Evolutionary conservation across 192 early-diverging fungal species (phyloP).

Genomic region (Podila epigama): DNA sequence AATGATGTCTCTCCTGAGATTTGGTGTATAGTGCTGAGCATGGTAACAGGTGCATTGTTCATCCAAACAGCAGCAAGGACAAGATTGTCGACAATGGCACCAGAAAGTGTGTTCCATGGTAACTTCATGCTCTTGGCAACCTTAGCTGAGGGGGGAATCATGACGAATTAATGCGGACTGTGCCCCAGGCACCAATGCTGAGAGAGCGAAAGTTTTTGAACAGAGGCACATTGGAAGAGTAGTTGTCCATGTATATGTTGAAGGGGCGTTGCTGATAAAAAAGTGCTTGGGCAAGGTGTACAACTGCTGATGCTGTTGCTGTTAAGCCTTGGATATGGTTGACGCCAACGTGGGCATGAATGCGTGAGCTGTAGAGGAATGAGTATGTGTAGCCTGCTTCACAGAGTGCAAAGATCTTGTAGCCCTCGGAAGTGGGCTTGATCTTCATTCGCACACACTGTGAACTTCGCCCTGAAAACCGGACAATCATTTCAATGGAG

Average conservation of each 20-base stretch:
- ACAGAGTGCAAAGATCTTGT: slow-evolving; percentile 37
- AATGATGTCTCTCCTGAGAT: background rate
- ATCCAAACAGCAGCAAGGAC: slow-evolving; percentile 36
- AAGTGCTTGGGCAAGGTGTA: slow-evolving; percentile 19
- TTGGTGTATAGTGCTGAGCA: slow-evolving; percentile 43
- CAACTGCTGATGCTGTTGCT: slow-evolving; percentile 12
- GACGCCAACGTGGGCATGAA: background rate
- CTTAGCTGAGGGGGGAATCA: slow-evolving; percentile 7
- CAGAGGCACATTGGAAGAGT: slow-evolving; percentile 24
- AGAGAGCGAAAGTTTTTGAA: slow-evolving; percentile 17
- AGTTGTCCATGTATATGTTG: slow-evolving; percentile 45
- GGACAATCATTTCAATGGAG: slow-evolving; percentile 33
- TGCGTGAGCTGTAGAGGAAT: slow-evolving; percentile 22
- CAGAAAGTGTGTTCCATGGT: slow-evolving; percentile 16
- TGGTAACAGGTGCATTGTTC: slow-evolving; percentile 45
- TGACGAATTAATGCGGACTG: background rate
- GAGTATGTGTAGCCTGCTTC: slow-evolving; percentile 43
- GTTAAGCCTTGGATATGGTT: slow-evolving; percentile 4
- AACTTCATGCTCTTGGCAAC: slow-evolving; percentile 2
- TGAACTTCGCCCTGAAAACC: slow-evolving; percentile 22
- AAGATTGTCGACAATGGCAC: slow-evolving; percentile 9
- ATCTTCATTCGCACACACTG: slow-evolving; percentile 39
- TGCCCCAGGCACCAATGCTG: slow-evolving; percentile 25
- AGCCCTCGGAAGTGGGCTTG: slow-evolving; percentile 37
- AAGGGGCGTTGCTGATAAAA: slow-evolving; percentile 5